Conservation (phyloP, 108 stramenopile species). For the Cylindrotheca fusiformis region DNA sequence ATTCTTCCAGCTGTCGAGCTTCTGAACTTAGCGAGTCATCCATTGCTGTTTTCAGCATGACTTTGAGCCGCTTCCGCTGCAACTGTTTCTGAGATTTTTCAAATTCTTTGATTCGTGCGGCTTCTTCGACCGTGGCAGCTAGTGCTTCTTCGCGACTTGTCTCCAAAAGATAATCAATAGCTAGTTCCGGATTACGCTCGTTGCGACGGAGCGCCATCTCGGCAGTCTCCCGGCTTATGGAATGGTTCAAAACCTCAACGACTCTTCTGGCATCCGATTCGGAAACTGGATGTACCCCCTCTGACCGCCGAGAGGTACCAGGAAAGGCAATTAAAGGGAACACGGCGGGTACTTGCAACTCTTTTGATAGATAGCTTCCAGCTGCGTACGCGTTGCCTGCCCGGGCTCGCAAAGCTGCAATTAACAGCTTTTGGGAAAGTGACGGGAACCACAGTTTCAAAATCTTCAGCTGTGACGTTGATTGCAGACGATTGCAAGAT, state of each 20-base stretch:
- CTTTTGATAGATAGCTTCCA: not conserved
- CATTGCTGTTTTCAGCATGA: not conserved
- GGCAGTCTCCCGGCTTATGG: not conserved
- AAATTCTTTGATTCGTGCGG: not conserved
- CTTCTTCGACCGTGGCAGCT: not conserved
- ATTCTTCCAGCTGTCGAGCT: not conserved
- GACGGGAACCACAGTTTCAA: not conserved
- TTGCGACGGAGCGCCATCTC: not conserved
- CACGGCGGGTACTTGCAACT: not conserved
- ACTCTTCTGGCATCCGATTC: not conserved
- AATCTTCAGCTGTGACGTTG: not conserved
- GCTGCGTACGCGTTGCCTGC: not conserved
- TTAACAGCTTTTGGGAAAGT: not conserved
- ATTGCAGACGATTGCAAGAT: not conserved
- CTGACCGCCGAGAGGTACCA: not conserved
- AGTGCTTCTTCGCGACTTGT: not conserved
- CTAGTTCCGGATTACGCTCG: not conserved
- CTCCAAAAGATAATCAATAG: not conserved
- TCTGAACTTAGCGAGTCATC: not conserved
- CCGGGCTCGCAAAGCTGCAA: not conserved
- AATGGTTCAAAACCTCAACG: not conserved
- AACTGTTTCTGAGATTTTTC: not conserved
- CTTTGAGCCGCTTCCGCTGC: not conserved
- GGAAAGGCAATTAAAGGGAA: conserved; percentile 1
- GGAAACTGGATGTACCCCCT: not conserved